Evolutionary conservation across 345 rosid genomes (phyloP), one percentile per base, ranked within the genome.

Genomic region (Gynandropsis gynandra): DNA sequence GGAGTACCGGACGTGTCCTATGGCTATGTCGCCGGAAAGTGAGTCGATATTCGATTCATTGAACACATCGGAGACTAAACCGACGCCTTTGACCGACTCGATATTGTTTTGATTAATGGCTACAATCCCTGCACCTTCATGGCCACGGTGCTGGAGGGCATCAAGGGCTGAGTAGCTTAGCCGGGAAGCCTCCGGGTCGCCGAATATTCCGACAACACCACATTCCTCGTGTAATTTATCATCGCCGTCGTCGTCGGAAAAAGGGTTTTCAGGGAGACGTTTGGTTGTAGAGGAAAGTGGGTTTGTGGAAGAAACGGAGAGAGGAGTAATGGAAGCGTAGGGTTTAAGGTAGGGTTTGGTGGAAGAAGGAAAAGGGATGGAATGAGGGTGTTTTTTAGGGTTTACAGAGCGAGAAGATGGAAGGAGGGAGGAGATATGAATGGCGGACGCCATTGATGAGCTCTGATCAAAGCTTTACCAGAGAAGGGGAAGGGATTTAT

Each of bases 191-290:
- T 87, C 96, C 0, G 89, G 70, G 70, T 87, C 93, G 10, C 89
- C 96, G 36, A 68, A 80, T 42, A 87, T 78, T 10, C 96, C 96
- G 29, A 84, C 90, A 45, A 87, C 86, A 24, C 96, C 96, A 46
- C 96, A 87, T 81, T 87, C 94, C 47, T 87, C 96, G n/a, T 85
- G 81, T 16, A 80, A 87, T 65, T 82, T 84, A 59, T 84, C 96
- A 52, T 71, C 77, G 47, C 65, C 62, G 45, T 61, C 76, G 10
- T 34, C 54, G 75, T 37, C 34, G 32, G 35, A 4, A 13, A 34
- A 56, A 48, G 6, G 21, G 45, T 50, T 68, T 57, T 61, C 72
- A 16, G 69, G 56, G 62, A 20, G 3, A 0, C 47, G 38, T 14
- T 63, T 21, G 9, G 33, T 39, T 4, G 74, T 41, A 27, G 56